These are phyloP conservation scores for Reticulascus tulasneorum DNA, from an alignment of 2,329 filamentous ascomycete genomes.

Conservation along the genomic window DNA sequence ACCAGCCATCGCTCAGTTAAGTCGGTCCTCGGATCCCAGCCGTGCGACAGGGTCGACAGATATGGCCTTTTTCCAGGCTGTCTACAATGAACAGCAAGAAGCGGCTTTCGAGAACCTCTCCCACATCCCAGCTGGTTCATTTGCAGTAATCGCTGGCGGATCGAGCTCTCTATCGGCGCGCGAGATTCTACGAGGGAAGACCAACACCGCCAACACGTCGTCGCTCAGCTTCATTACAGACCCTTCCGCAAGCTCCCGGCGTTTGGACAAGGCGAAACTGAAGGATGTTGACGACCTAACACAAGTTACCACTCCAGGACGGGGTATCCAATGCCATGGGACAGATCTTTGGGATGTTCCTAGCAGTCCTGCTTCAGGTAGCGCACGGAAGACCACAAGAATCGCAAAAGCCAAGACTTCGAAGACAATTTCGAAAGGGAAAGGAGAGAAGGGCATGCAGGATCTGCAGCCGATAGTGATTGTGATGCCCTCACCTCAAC, in stretches of 20 bases:
- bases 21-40: slow-evolving; percentile 22
- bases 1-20: neutral
- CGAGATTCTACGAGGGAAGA: neutral
- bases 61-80: slow-evolving; percentile 40
- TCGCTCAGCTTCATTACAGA: slow-evolving; percentile 25
- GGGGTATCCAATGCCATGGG: slow-evolving; percentile 12
- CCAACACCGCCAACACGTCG: slow-evolving; percentile 3
- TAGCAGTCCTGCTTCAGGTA: slow-evolving; percentile 27
- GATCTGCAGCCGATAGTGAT: slow-evolving; percentile 2
- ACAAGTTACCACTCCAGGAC: slow-evolving; percentile 28
- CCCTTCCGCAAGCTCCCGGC: slow-evolving; percentile 10
- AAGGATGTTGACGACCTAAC: slow-evolving; percentile 20
- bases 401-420: neutral
- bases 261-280: slow-evolving; percentile 6
- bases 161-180: neutral
- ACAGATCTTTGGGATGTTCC: slow-evolving; percentile 41
- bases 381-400: slow-evolving; percentile 15
- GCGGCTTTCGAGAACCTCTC: slow-evolving; percentile 12
- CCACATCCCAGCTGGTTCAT: neutral
- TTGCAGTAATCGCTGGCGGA: neutral
- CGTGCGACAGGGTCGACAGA: slow-evolving; percentile 40
- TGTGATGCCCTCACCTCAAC: slow-evolving; percentile 6
- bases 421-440: slow-evolving; percentile 6
- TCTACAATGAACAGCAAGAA: slow-evolving; percentile 43
- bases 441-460: slow-evolving; percentile 5